Conservation (phyloP, 805 yeast genomes). For the Candida broadrunensis region DNA sequence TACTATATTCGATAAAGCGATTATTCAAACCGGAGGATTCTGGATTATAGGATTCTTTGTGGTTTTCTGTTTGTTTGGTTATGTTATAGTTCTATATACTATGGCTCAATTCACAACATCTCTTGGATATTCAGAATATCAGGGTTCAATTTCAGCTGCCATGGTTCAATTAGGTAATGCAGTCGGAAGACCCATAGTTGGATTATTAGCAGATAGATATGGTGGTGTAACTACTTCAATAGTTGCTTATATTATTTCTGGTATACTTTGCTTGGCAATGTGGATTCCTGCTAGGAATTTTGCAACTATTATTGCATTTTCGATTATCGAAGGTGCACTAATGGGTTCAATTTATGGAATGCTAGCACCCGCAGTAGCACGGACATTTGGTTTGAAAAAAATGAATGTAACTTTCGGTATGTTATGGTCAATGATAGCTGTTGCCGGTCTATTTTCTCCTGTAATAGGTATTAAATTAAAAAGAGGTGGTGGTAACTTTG, state of each 20-base stretch:
- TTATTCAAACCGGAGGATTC: conserved; percentile 39
- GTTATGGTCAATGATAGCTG: conserved; percentile 53
- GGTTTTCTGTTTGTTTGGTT: conserved; percentile 54
- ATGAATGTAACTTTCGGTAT: conserved; percentile 48
- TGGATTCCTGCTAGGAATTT: conserved; percentile 53
- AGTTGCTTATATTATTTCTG: conserved; percentile 20
- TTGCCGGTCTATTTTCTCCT: conserved; percentile 53
- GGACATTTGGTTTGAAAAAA: conserved; percentile 52
- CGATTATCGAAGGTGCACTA: conserved; percentile 49
- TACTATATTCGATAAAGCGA: conserved; percentile 36
- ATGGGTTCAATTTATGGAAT: conserved; percentile 66
- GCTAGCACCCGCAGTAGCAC: conserved; percentile 47
- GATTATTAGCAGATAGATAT: conserved; percentile 45
- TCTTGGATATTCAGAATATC: conserved; percentile 51
- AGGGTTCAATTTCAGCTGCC: conserved; percentile 58
- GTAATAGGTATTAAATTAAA: conserved; percentile 57
- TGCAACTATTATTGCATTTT: conserved; percentile 54
- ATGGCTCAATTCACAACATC: conserved; percentile 59
- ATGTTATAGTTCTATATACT: conserved; percentile 56
- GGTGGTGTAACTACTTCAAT: conserved; percentile 50
- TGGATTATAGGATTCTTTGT: conserved; percentile 41
- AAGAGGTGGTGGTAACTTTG: conserved; percentile 15
- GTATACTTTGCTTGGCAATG: conserved; percentile 32
- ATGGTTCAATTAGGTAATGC: conserved; percentile 58
- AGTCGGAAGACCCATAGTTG: conserved; percentile 55